Conservation (phyloP, 352 stramenopile species). For the Pythium sukuiense region DNA sequence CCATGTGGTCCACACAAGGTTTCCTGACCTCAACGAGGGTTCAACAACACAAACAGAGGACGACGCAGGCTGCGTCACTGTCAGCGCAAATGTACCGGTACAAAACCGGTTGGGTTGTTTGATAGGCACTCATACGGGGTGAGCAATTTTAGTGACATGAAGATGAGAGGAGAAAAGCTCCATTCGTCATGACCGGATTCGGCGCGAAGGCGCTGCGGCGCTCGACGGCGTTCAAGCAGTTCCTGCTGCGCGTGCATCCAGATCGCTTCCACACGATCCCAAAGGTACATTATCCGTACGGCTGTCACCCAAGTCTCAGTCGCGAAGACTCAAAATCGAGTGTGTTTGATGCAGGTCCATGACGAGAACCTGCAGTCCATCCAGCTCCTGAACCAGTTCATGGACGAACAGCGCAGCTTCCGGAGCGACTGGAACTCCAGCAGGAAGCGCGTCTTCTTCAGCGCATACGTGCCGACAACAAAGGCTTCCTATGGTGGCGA, state of each 20-base stretch:
- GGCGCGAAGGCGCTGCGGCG: conserved; percentile 9
- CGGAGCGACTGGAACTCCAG: neutral
- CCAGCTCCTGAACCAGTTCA: conserved; percentile 72
- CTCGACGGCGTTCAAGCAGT: conserved; percentile 66
- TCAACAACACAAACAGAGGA: conserved; percentile 10
- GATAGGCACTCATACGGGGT: neutral
- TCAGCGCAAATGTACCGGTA: neutral
- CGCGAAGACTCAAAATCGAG: neutral
- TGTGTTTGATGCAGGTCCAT: conserved; percentile 35
- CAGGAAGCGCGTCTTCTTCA: conserved; percentile 27
- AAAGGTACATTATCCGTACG: conserved; percentile 20
- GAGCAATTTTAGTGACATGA: neutral
- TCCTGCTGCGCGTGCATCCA: conserved; percentile 67
- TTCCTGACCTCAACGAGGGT: neutral
- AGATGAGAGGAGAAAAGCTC: neutral
- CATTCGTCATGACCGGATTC: conserved; percentile 2
- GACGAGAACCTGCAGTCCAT: conserved; percentile 72
- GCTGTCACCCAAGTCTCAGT: neutral
- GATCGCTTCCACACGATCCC: conserved; percentile 65
- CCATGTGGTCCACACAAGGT: conserved; percentile 20
- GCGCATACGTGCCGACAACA: conserved; percentile 13
- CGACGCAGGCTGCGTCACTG: neutral
- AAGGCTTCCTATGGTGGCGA: neutral
- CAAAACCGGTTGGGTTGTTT: neutral
- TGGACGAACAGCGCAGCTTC: conserved; percentile 43